These are phyloP conservation scores for Brassica nigra DNA, from an alignment of 345 rosid genomes.

Conservation along the genomic window DNA sequence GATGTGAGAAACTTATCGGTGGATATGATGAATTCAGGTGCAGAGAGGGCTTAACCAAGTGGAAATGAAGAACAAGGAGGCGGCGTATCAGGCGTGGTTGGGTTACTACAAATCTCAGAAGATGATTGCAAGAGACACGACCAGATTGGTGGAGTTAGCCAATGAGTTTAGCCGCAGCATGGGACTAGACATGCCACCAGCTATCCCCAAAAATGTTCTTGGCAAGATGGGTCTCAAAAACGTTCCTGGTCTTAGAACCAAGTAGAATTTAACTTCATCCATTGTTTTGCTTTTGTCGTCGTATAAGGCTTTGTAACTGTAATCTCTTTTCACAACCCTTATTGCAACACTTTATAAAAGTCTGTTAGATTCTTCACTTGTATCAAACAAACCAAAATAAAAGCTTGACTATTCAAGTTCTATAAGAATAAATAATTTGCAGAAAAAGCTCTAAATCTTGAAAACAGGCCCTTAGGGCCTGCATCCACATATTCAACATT, in stretches of 20 bases:
- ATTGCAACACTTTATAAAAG: slow-evolving; percentile 6
- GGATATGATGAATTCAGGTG: slow-evolving; percentile 51
- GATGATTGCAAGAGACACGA: slow-evolving; percentile 70
- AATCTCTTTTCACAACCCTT: slow-evolving; percentile 17
- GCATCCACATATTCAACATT: too few relatives aligned
- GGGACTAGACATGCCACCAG: slow-evolving; percentile 90
- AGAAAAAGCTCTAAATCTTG: too few relatives aligned
- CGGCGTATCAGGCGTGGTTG: slow-evolving; percentile 96
- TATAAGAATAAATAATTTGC: too few relatives aligned
- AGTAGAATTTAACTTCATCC: slow-evolving; percentile 34
- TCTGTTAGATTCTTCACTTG: not conserved
- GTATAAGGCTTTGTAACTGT: slow-evolving; percentile 21
- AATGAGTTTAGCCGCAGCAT: slow-evolving; percentile 92
- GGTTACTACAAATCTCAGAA: slow-evolving; percentile 92
- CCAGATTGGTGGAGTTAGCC: slow-evolving; percentile 82
- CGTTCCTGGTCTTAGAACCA: slow-evolving; percentile 83
- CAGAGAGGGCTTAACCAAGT: slow-evolving; percentile 69
- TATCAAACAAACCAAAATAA: not conserved
- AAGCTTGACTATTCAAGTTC: not conserved
- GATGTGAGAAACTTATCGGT: slow-evolving; percentile 25
- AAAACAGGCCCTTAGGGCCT: too few relatives aligned
- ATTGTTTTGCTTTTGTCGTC: not conserved
- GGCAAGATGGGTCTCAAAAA: slow-evolving; percentile 95
- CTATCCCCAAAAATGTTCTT: slow-evolving; percentile 68
- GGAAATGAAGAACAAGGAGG: slow-evolving; percentile 84